A percentile compares a stretch with the other conserved stretches of the same genome.
phyloP scores from a whole-genome alignment of 257 asterid species.

The Ehretia macrophylla region DNA sequence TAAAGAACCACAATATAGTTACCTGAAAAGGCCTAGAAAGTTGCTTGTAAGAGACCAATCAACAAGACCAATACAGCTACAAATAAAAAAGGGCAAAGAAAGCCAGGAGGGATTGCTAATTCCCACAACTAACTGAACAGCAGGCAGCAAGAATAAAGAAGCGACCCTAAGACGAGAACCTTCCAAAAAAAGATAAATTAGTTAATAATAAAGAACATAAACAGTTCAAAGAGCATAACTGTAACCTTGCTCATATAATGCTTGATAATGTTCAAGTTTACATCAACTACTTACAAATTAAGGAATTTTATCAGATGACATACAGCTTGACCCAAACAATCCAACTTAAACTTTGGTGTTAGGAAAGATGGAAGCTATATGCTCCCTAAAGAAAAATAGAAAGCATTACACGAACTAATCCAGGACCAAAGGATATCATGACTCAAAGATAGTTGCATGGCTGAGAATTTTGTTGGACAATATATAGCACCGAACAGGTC shows the following conservation, averaged over 20 bases:
- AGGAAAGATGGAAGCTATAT: too few species aligned
- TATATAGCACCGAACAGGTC: background rate
- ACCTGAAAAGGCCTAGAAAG: constrained; percentile 98
- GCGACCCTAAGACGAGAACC: constrained; percentile 95
- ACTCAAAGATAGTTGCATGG: background rate
- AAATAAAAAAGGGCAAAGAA: constrained; percentile 84
- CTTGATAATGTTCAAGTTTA: background rate
- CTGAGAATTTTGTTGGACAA: background rate
- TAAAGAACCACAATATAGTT: constrained; percentile 7
- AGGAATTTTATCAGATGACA: background rate
- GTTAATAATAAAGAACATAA: constrained; percentile 4
- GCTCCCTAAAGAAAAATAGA: background rate
- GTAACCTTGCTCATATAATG: background rate
- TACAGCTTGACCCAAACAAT: too few species aligned
- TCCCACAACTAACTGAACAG: constrained; percentile 88
- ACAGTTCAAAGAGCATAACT: constrained; percentile 1
- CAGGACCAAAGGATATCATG: background rate
- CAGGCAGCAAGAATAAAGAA: constrained; percentile 92
- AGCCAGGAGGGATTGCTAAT: constrained; percentile 99
- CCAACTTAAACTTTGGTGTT: too few species aligned
- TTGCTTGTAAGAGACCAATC: constrained; percentile 97
- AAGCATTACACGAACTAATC: background rate
- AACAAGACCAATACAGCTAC: constrained; percentile 95
- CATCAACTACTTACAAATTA: constrained; percentile 17
- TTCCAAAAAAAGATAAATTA: constrained; percentile 28